Conservation (phyloP, 1,284 basidiomycete genomes). For the Boletellus deceptivus region DNA sequence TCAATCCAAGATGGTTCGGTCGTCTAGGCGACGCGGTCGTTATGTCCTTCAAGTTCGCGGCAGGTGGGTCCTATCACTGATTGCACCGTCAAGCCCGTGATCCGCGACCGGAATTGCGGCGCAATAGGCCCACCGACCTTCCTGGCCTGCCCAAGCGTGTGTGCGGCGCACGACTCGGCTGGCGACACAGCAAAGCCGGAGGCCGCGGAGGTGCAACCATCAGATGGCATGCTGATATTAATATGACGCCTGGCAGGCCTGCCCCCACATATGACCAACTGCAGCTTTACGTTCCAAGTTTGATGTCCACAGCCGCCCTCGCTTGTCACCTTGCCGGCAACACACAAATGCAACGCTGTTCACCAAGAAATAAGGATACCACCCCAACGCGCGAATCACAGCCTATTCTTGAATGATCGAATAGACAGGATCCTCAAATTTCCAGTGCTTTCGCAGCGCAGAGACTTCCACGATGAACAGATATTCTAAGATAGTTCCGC, state of each 20-base stretch:
- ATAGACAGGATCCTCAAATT: conserved; percentile 85
- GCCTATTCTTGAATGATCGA: conserved; percentile 77
- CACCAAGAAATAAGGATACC: conserved; percentile 19
- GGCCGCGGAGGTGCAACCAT: too few species aligned
- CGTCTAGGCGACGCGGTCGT: not conserved
- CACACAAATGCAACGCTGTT: not conserved
- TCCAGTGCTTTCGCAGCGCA: conserved; percentile 30
- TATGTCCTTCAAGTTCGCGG: too few species aligned
- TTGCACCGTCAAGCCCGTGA: too few species aligned
- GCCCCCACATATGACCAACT: too few species aligned
- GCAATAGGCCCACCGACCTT: too few species aligned
- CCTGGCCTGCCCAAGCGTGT: too few species aligned
- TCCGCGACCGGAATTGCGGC: too few species aligned
- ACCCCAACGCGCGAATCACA: not conserved
- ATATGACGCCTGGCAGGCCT: too few species aligned
- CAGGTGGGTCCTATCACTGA: too few species aligned
- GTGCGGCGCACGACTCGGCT: too few species aligned
- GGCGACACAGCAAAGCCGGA: too few species aligned
- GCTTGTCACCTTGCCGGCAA: not conserved
- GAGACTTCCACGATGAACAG: conserved; percentile 91
- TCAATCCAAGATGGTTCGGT: not conserved
- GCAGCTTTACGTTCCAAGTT: not conserved
- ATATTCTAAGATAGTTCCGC: conserved; percentile 88
- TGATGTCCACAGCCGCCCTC: not conserved
- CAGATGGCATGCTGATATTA: too few species aligned